Base-by-base conservation (phyloP, 345 rosid species). In the Anastatica hierochuntica region DNA sequence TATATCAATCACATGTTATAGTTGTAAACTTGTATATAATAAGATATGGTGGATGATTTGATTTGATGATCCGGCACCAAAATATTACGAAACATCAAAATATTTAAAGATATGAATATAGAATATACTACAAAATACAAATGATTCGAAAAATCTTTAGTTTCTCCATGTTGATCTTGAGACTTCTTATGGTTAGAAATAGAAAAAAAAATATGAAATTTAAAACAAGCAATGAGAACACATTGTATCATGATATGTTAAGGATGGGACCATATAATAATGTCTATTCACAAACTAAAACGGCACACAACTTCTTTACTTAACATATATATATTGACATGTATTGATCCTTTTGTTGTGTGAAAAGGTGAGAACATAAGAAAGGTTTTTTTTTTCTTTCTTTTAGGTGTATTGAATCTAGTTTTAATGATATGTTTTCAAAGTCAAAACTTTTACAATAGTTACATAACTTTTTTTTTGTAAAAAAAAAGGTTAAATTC, bases 341-440 rank as follows among this genome's bases (percentile, higher is more conserved):
- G 14, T 41, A 23, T 33, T 42, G 31, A 44, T 45, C 36, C 11
- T 37, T 37, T n/a, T n/a, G n/a, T 1, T 27, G 60, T 62, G 47
- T 46, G 56, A 39, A 63, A 30, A 38, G 61, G 55, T 63, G 68
- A 63, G 56, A 39, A 54, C 43, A 46, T 38, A 47, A 55, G 6
- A 49, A 30, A 46, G 15, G 21, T n/a, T n/a, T n/a, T n/a, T n/a
- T n/a, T n/a, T 38, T 38, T 29, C 56, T 39, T 49, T 63, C 39
- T 41, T 63, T 41, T 54, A 37, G 60, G 17, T 43, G 53, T 53
- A 44, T 39, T 62, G 53, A 53, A 53, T 53, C 53, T 54, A 54
- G 14, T n/a, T 39, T 39, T 19, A 24, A 27, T 45, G 13, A 8
- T 49, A 42, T 12, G 55, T 46, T 54, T 3, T 36, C 14, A 63